Base-by-base conservation (phyloP, 352 stramenopile species). In the Pseudoperonospora humuli region DNA sequence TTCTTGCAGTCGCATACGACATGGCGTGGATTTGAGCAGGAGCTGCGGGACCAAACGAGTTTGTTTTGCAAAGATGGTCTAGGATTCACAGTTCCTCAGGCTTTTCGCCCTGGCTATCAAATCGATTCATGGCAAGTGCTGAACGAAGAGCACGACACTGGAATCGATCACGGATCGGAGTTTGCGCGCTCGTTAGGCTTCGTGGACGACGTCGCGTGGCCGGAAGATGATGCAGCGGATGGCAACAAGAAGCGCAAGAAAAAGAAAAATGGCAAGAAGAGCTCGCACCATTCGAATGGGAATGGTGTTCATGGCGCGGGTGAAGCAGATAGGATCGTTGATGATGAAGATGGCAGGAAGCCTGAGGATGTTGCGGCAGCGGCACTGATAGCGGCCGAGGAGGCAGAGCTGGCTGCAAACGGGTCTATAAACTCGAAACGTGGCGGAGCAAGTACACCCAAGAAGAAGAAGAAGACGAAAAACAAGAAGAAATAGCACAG, bases 1-100 rank as follows among this genome's bases (percentile, higher is more conserved):
- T 96, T 95, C 49, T 65, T 96, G 33, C 72, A 87, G 53, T 93
- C 80, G 42, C 84, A 96, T 58, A 90, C 74, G 35, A 85, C 68
- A 34, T 93, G 80, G 80, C 74, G 78, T 28, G 50, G 61, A 24
- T 93, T 93, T 46, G 75, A 89, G 24, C 40, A 71, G 5, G 73
- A 90, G 26, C 50, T 93, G 20, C 65, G 77, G 6, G 64, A 58
- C 5, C 53, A 78, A 11, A 91, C 81, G 14, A 69, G 21, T 27
- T 53, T 62, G 5, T 49, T 73, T 17, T 86, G 77, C 31, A 62
- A 76, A 15, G 70, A 73, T 17, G 81, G 81, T 1, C 47, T 93
- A 1, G 81, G 81, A 14, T 87, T 93, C 50, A 75, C 53, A 14
- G 81, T 93, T 7, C 81, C 81, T 2, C 75, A 86, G 39, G 43